These are phyloP conservation scores for Nephromyces sp. DNA, from an alignment of 169 alveolate species.

Conservation along the genomic window DNA sequence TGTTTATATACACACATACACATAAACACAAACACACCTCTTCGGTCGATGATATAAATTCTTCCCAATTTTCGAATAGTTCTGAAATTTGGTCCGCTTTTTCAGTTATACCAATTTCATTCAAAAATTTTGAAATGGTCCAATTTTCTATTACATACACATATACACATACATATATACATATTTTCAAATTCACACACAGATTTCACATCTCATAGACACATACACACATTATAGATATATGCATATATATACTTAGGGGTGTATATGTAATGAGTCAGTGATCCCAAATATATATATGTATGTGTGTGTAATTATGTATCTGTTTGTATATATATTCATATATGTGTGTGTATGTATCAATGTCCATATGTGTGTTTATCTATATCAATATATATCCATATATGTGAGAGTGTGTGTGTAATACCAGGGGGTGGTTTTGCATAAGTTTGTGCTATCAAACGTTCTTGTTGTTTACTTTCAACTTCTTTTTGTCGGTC, in stretches of 20 bases:
- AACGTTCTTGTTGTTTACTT: neutral
- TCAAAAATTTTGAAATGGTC: slow-evolving; percentile 55
- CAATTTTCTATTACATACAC: slow-evolving; percentile 56
- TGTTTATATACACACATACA: neutral
- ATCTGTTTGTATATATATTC: neutral
- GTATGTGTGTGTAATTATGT: neutral
- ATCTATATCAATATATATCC: neutral
- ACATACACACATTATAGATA: neutral
- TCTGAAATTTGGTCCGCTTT: slow-evolving; percentile 61
- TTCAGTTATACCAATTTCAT: slow-evolving; percentile 56
- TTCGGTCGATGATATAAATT: slow-evolving; percentile 47
- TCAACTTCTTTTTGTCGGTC: slow-evolving; percentile 8
- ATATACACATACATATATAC: slow-evolving; percentile 3
- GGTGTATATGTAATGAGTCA: neutral
- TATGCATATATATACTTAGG: neutral
- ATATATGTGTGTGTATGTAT: neutral
- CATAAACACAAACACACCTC: slow-evolving; percentile 31
- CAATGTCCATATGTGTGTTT: neutral
- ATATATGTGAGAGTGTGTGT: neutral
- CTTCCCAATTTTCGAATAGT: slow-evolving; percentile 58
- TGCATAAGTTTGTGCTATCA: slow-evolving; percentile 5
- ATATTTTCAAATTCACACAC: neutral
- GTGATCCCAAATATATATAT: neutral
- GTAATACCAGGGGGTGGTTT: slow-evolving; percentile 25
- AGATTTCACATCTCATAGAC: neutral